A percentile compares a stretch with the other conserved stretches of the same genome.
phyloP scores from a whole-genome alignment of 805 yeast genomes.

The Scheffersomyces amazonensis region DNA sequence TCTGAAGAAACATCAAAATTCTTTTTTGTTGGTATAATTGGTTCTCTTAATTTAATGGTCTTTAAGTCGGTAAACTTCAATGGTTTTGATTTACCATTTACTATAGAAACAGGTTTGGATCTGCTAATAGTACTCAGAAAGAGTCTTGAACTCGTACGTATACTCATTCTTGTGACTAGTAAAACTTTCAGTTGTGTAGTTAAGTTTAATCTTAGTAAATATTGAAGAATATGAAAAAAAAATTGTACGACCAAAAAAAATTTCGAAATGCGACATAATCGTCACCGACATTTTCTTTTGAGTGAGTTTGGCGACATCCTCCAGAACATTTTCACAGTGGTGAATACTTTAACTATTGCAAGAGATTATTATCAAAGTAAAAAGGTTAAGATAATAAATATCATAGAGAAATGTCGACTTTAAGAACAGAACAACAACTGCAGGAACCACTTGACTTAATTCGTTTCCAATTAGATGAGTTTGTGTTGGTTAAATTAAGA shows the following conservation, averaged over 20 bases:
- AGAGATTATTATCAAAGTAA: too few species aligned
- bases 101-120: not conserved
- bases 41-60: constrained; percentile 61
- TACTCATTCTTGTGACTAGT: constrained; percentile 6
- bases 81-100: constrained; percentile 38
- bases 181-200: too few species aligned
- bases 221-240: too few species aligned
- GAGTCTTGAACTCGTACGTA: constrained; percentile 7
- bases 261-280: too few species aligned
- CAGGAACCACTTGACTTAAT: constrained; percentile 89
- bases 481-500: constrained; percentile 81
- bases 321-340: too few species aligned
- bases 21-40: constrained; percentile 78
- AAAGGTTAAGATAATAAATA: too few species aligned
- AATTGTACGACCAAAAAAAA: too few species aligned
- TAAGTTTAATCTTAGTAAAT: too few species aligned
- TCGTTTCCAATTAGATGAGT: constrained; percentile 82
- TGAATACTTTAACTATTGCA: too few species aligned
- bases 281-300: too few species aligned
- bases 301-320: too few species aligned
- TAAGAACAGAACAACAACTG: constrained; percentile 29
- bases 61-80: constrained; percentile 21
- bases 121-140: constrained; percentile 30
- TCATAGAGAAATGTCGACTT: constrained; percentile 24
- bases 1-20: constrained; percentile 73